A percentile compares a stretch with the other conserved stretches of the same genome.
Evolutionary conservation across 192 early-diverging fungal genomes (phyloP).

Genomic region (Backusella morwellensis): DNA sequence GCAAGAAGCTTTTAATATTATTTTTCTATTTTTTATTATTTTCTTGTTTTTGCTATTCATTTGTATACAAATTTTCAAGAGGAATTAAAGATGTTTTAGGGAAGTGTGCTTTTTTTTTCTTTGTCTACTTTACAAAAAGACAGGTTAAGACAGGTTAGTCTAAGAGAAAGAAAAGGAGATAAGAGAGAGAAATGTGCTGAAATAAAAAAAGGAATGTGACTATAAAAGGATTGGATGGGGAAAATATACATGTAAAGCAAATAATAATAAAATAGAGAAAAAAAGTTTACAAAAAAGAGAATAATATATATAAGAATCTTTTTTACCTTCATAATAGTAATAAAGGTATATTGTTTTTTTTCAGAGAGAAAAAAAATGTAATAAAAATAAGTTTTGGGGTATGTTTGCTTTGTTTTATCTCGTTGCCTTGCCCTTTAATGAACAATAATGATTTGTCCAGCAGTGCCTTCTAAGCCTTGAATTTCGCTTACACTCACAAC

Average conservation of each 20-base stretch:
- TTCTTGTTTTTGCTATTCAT: constrained; percentile 2
- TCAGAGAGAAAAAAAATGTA: background rate
- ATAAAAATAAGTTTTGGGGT: constrained; percentile 1
- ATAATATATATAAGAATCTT: background rate
- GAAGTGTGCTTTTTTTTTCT: background rate
- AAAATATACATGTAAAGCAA: constrained; percentile 8
- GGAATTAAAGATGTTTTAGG: background rate
- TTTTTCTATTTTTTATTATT: constrained; percentile 7
- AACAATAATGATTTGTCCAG: constrained; percentile 35
- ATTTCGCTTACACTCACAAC: constrained; percentile 36
- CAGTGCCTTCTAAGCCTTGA: constrained; percentile 27
- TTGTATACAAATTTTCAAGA: background rate
- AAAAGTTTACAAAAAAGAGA: background rate
- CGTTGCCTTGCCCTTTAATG: constrained; percentile 13
- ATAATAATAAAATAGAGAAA: background rate
- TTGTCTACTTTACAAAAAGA: background rate
- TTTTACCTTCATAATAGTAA: background rate
- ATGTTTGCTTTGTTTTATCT: background rate
- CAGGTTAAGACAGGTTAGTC: background rate
- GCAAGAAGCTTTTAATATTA: background rate
- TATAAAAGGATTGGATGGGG: background rate
- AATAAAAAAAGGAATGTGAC: constrained; percentile 5
- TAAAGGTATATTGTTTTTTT: background rate
- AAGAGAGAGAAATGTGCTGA: background rate
- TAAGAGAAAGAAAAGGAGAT: background rate